phyloP scores from a whole-genome alignment of 805 yeast genomes.

The Hanseniaspora vineae region DNA sequence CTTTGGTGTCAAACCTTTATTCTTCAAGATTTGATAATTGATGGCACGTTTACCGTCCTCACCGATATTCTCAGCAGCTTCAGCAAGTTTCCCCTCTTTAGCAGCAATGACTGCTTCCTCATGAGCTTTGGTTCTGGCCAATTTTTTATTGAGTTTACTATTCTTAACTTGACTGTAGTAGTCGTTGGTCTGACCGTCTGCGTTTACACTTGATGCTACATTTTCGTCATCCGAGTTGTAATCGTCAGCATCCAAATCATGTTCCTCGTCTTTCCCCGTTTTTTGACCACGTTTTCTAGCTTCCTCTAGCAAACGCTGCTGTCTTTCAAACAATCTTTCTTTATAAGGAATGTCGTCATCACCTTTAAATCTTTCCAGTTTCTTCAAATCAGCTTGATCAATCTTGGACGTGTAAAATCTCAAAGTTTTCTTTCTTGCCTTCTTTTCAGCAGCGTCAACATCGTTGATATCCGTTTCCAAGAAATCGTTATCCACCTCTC shows the following conservation, averaged over 20 bases:
- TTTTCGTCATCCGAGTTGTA: slow-evolving; percentile 35
- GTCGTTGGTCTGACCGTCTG: slow-evolving; percentile 33
- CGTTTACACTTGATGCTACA: slow-evolving; percentile 29
- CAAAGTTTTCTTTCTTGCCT: slow-evolving; percentile 62
- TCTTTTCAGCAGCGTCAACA: slow-evolving; percentile 79
- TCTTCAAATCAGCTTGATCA: slow-evolving; percentile 66
- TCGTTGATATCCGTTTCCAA: slow-evolving; percentile 66
- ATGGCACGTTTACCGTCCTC: slow-evolving; percentile 87
- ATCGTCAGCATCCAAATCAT: slow-evolving; percentile 28
- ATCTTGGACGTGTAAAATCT: slow-evolving; percentile 96
- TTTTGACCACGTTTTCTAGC: slow-evolving; percentile 70
- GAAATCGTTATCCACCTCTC: slow-evolving; percentile 34
- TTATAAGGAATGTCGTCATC: slow-evolving; percentile 86
- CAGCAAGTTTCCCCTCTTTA: slow-evolving; percentile 70
- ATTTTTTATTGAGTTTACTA: slow-evolving; percentile 35
- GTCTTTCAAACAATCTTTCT: slow-evolving; percentile 83
- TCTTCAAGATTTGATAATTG: slow-evolving; percentile 88
- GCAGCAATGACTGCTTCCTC: slow-evolving; percentile 63
- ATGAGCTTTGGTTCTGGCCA: slow-evolving; percentile 50
- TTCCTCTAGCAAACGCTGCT: slow-evolving; percentile 73
- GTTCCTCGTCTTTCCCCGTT: slow-evolving; percentile 42
- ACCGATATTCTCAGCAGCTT: slow-evolving; percentile 48
- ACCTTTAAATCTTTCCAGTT: slow-evolving; percentile 51
- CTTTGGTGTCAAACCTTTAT: slow-evolving; percentile 89
- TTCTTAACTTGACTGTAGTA: slow-evolving; percentile 46